Evolutionary conservation across 805 yeast species (phyloP).

Genomic region (Saturnispora diversa): DNA sequence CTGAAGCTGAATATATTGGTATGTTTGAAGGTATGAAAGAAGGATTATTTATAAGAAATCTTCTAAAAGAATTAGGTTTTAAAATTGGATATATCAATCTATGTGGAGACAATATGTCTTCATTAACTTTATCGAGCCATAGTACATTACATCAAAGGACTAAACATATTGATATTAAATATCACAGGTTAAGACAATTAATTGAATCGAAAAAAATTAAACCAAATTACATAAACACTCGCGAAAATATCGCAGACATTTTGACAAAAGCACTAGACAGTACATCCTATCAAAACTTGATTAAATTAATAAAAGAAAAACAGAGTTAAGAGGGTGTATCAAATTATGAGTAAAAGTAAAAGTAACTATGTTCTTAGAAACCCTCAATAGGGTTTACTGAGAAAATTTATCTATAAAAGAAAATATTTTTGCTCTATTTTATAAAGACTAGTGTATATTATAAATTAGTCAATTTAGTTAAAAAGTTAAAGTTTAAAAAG

Average conservation of each 20-base stretch:
- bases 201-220: not conserved
- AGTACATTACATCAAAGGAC: constrained; percentile 5
- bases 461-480: no score
- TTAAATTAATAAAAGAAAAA: not conserved
- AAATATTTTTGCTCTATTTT: no score
- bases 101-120: not conserved
- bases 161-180: constrained; percentile 9
- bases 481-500: no score
- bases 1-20: constrained; percentile 1
- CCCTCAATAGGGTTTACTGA: no score
- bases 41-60: not conserved
- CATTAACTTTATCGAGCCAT: constrained; percentile 3
- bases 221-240: not conserved
- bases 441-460: no score
- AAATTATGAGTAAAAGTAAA: no score
- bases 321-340: no score
- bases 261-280: not conserved
- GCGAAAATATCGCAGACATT: constrained; percentile 5
- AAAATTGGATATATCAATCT: not conserved
- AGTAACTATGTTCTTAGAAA: no score
- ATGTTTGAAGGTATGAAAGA: not conserved
- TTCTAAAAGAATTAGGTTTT: not conserved
- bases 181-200: constrained; percentile 6
- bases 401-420: no score
- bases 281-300: not conserved